Percentiles rank a stretch among this genome's conserved stretches.
These are phyloP conservation scores for Colletotrichum siamense DNA, from an alignment of 2,329 filamentous ascomycete species.

Conservation along the genomic window DNA sequence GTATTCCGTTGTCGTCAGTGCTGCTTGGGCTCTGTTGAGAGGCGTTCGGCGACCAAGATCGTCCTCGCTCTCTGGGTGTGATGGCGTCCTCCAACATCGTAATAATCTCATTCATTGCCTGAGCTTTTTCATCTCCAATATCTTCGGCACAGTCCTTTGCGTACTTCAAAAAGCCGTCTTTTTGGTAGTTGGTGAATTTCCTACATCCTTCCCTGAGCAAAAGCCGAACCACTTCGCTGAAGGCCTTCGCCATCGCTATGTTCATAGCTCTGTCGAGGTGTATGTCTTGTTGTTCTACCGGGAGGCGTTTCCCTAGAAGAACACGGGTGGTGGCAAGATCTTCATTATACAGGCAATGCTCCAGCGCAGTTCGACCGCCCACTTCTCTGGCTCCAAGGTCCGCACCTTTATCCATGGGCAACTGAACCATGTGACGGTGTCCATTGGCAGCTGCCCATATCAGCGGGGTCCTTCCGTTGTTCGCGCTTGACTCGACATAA, in stretches of 20 bases:
- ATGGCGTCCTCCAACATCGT: not conserved
- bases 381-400: not conserved
- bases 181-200: not conserved
- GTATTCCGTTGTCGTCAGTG: no score
- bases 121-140: not conserved
- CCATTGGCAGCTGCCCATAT: not conserved
- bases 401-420: not conserved
- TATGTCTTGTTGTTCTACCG: not conserved
- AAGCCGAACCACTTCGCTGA: not conserved
- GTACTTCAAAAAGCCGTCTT: not conserved
- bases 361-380: not conserved
- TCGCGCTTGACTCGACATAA: rapidly evolving
- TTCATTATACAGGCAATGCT: not conserved
- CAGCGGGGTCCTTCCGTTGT: not conserved
- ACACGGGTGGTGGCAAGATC: not conserved
- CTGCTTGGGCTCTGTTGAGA: no score
- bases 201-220: not conserved
- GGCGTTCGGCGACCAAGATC: no score
- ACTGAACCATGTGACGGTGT: not conserved
- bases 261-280: not conserved
- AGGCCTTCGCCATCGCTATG: not conserved
- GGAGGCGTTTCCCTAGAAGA: not conserved
- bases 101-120: not conserved
- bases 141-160: not conserved
- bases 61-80: not conserved